Evolutionary conservation across 2,329 filamentous ascomycete genomes (phyloP).

Genomic region (Sporothrix protearum): DNA sequence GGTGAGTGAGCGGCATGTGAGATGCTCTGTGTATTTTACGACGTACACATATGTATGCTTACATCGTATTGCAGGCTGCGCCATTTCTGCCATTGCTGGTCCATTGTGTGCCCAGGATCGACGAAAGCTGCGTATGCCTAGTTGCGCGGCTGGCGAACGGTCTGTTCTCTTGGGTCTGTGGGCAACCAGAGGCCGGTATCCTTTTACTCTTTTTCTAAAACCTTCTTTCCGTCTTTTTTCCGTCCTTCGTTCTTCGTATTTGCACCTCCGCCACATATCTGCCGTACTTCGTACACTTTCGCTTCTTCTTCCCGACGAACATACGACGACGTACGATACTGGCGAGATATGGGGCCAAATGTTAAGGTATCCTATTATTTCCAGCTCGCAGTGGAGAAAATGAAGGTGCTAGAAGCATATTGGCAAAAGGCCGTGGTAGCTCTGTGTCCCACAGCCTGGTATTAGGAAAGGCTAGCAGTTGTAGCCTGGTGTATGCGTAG

Average conservation of each 20-base stretch:
- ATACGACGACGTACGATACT: neutral
- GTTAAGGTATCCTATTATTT: neutral
- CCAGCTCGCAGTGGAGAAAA: neutral
- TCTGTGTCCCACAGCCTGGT: neutral
- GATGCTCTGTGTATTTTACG: too few relatives aligned
- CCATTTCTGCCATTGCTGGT: neutral
- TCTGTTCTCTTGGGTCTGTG: neutral
- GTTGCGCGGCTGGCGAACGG: neutral
- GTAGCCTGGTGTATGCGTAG: too few relatives aligned
- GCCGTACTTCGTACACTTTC: neutral
- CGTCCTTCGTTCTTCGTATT: too few relatives aligned
- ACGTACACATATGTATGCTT: too few relatives aligned
- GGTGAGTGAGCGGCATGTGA: neutral
- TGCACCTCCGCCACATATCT: neutral
- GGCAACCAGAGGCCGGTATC: slow-evolving; percentile 4
- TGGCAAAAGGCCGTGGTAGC: neutral
- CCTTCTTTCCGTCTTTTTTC: too few relatives aligned
- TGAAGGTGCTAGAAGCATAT: too few relatives aligned
- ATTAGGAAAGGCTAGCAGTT: neutral
- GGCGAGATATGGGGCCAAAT: neutral
- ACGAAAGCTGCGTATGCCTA: too few relatives aligned
- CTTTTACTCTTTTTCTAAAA: too few relatives aligned
- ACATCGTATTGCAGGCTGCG: neutral
- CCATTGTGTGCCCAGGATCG: too few relatives aligned
- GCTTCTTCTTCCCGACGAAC: neutral